Percentiles rank a stretch among this genome's conserved stretches.
Conservation (phyloP, 306 rosid species). For the Arachis stenosperma region DNA sequence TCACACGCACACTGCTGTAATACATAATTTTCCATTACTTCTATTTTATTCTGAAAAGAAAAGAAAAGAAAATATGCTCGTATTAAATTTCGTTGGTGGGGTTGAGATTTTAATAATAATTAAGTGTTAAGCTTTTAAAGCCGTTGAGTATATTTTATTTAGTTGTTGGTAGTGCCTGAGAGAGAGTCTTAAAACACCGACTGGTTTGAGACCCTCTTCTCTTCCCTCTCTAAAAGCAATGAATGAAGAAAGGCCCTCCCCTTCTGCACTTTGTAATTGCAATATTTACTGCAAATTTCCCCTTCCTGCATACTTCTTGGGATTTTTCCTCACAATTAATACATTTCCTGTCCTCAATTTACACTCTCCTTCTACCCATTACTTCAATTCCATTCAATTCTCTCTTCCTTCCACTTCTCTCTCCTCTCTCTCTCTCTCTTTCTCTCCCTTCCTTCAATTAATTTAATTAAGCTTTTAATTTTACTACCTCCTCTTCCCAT, state of each 20-base stretch:
- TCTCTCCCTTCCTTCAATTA: conserved; percentile 64
- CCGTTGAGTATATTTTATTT: conserved; percentile 40
- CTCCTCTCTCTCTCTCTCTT: conserved; percentile 41
- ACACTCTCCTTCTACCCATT: conserved; percentile 78
- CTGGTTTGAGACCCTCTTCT: conserved; percentile 36
- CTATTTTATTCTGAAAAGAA: neutral
- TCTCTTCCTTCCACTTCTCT: conserved; percentile 47
- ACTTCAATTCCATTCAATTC: conserved; percentile 60
- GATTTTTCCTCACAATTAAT: conserved; percentile 78
- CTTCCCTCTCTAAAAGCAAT: conserved; percentile 51
- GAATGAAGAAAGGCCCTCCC: conserved; percentile 68
- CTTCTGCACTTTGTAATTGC: conserved; percentile 63
- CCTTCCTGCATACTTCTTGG: conserved; percentile 68
- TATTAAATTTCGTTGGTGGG: conserved; percentile 55
- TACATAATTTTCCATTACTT: conserved; percentile 39
- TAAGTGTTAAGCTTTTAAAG: conserved; percentile 59
- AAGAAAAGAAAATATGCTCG: neutral
- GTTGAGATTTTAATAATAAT: conserved; percentile 43
- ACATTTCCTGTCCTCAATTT: conserved; percentile 86
- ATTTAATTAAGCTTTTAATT: conserved; percentile 71
- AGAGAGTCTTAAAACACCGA: conserved; percentile 29
- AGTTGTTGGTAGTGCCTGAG: conserved; percentile 20
- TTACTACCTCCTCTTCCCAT: conserved; percentile 55
- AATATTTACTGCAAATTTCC: conserved; percentile 84
- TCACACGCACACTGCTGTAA: conserved; percentile 47